A percentile compares a stretch with the other conserved stretches of the same genome.
Conservation (phyloP, 2,329 filamentous ascomycete species). For the Aspergillus ochraceoroseus region DNA sequence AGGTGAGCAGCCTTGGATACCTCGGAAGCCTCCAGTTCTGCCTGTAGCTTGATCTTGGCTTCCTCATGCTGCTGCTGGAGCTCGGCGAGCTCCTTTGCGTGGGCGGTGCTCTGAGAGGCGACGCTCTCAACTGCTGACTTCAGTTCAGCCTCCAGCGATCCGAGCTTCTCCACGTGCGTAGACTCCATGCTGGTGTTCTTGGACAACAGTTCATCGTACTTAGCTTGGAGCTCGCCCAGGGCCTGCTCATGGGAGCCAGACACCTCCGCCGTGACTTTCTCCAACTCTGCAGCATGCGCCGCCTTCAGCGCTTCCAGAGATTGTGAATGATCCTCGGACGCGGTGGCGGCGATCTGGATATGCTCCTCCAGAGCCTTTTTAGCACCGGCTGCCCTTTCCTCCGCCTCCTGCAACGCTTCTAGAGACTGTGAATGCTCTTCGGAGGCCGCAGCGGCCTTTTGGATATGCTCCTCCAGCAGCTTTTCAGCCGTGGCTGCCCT, state of each 20-base stretch:
- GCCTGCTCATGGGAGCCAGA: constrained; percentile 30
- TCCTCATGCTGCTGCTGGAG: constrained; percentile 36
- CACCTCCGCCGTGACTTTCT: constrained; percentile 29
- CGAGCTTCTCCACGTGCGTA: constrained; percentile 31
- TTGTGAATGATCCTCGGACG: constrained; percentile 34
- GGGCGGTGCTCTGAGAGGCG: constrained; percentile 27
- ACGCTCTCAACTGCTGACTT: constrained; percentile 23
- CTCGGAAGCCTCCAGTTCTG: constrained; percentile 37
- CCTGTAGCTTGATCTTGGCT: constrained; percentile 31
- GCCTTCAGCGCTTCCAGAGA: constrained; percentile 34
- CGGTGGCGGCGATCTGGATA: constrained; percentile 24
- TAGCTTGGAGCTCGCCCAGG: constrained; percentile 32
- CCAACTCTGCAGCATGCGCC: constrained; percentile 34
- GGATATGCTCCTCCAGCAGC: constrained; percentile 34
- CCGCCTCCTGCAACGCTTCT: constrained; percentile 32
- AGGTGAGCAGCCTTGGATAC: constrained; percentile 33
- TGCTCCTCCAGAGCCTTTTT: constrained; percentile 36
- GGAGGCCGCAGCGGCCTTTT: constrained; percentile 27
- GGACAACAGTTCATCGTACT: constrained; percentile 32
- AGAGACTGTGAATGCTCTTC: constrained; percentile 35
- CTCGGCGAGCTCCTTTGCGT: constrained; percentile 30
- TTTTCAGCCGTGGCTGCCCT: constrained; percentile 33
- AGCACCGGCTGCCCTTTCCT: constrained; percentile 34
- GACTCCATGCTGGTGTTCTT: constrained; percentile 30
- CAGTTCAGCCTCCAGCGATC: constrained; percentile 27